Evolutionary conservation across 1,284 basidiomycete genomes (phyloP).

Genomic region (Papiliotrema laurentii): DNA sequence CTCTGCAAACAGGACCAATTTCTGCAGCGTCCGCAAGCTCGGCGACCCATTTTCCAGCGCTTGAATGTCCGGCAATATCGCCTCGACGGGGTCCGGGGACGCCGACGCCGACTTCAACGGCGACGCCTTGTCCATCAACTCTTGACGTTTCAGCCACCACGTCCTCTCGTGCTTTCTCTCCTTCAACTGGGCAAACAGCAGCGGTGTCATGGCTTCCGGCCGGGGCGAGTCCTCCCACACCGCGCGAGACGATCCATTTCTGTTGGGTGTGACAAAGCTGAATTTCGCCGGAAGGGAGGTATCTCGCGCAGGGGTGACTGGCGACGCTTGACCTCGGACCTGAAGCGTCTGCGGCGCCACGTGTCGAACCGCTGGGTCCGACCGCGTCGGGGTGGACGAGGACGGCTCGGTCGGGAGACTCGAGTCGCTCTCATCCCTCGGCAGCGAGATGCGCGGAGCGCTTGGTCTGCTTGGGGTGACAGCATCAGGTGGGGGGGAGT

Average conservation of each 20-base stretch:
- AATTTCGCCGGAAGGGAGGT: not conserved
- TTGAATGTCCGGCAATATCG: slow-evolving; percentile 20
- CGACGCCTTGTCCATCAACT: slow-evolving; percentile 7
- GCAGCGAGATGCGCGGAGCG: too few relatives aligned
- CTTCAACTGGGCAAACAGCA: slow-evolving; percentile 30
- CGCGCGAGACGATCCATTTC: too few relatives aligned
- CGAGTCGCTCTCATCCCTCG: not conserved
- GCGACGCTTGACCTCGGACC: slow-evolving; percentile 4
- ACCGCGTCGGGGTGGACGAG: slow-evolving; percentile 60
- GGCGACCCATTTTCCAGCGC: slow-evolving; percentile 18
- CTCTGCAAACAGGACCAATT: slow-evolving; percentile 28
- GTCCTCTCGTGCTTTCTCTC: slow-evolving; percentile 32
- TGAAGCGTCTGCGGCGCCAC: slow-evolving; percentile 20
- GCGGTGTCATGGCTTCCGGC: slow-evolving; percentile 24
- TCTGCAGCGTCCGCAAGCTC: slow-evolving; percentile 24
- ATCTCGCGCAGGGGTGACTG: slow-evolving; percentile 20
- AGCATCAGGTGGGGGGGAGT: too few relatives aligned
- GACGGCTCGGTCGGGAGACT: not conserved
- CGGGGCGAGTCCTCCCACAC: slow-evolving; percentile 41
- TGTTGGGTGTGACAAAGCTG: not conserved
- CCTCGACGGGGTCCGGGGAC: slow-evolving; percentile 2
- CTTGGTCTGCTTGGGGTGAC: too few relatives aligned
- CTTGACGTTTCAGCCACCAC: slow-evolving; percentile 38
- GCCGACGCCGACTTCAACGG: not conserved
- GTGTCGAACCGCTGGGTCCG: slow-evolving; percentile 67